Conservation (phyloP, 306 rosid species). For the Hippophae rhamnoides region DNA sequence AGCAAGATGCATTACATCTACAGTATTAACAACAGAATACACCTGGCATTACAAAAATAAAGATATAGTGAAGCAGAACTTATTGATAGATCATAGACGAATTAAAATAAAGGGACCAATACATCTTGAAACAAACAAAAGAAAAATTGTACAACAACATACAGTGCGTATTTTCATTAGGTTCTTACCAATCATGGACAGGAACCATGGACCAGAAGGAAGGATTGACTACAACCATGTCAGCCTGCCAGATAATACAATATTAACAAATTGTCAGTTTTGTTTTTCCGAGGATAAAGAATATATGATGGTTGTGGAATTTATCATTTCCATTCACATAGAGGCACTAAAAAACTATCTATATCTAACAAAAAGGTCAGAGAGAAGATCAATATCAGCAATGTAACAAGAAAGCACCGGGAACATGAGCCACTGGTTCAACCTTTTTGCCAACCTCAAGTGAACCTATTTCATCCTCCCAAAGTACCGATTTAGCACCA, state of each 20-base stretch:
- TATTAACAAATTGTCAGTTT: conserved; percentile 25
- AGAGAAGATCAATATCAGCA: conserved; percentile 6
- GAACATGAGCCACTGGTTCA: conserved; percentile 9
- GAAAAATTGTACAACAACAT: too few species aligned
- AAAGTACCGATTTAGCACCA: conserved; percentile 73
- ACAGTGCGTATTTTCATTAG: background rate
- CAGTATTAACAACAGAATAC: background rate
- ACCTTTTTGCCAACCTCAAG: conserved; percentile 94
- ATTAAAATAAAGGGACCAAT: too few species aligned
- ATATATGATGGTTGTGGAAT: background rate
- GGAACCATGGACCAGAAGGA: conserved; percentile 73
- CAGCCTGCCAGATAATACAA: conserved; percentile 48
- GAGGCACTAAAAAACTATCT: too few species aligned
- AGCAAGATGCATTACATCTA: background rate
- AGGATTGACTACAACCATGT: conserved; percentile 67
- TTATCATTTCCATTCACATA: background rate
- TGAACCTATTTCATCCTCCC: conserved; percentile 77
- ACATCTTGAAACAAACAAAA: background rate
- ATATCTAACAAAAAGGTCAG: background rate
- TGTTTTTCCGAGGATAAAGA: background rate
- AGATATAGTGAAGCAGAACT: background rate
- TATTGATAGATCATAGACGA: background rate
- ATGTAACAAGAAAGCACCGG: background rate
- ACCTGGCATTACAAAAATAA: background rate
- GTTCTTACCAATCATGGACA: conserved; percentile 60